Evolutionary conservation across 305 asterid species (phyloP), one percentile per base, ranked within the genome.

Genomic region (Solanum hybrid): DNA sequence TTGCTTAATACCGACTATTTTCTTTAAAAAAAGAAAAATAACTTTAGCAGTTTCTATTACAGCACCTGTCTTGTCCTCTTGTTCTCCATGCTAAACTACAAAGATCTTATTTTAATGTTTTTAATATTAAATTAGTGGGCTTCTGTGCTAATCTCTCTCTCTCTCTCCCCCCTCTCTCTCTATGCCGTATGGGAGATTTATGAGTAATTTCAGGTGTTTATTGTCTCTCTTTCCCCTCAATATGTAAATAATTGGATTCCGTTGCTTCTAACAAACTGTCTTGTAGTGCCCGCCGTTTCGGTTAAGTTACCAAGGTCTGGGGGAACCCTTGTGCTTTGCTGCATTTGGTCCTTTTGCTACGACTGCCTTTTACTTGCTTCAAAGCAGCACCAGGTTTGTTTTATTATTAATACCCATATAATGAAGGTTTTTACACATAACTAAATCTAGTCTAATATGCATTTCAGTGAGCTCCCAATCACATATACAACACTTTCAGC

Each of bases 301-400:
- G 35, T 93, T 97, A 91, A 93, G 99, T 93, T 97, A 96, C 91
- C 31, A 92, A 88, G 99, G 99, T 80, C 89, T 97, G 40, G 99
- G 99, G 88, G 99, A 97, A 78, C 99, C 99, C 29, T 93, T 97
- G 71, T 96, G 99, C 95, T 97, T 97, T 91, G 98, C 98, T 51
- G 99, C 99, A 78, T 97, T 97, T 73, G 99, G 99, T 79, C 99
- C 99, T 35, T 96, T 96, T 82, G 94, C 99, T n/a, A 96, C 99
- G 60, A 95, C 95, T 35, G 99, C 98, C 81, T 97, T 95, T 88
- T 97, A 95, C 93, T 92, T 94, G 93, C 97, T 97, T 90, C 99
- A 96, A 93, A 93, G 95, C 37, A 94, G 92, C 69, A 89, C 94
- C 37, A 93, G 97, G 98, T 95, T 86, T 88, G 86, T 85, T 37